Conservation (phyloP, 352 stramenopile genomes). For the Phytopythium kandeliae region DNA sequence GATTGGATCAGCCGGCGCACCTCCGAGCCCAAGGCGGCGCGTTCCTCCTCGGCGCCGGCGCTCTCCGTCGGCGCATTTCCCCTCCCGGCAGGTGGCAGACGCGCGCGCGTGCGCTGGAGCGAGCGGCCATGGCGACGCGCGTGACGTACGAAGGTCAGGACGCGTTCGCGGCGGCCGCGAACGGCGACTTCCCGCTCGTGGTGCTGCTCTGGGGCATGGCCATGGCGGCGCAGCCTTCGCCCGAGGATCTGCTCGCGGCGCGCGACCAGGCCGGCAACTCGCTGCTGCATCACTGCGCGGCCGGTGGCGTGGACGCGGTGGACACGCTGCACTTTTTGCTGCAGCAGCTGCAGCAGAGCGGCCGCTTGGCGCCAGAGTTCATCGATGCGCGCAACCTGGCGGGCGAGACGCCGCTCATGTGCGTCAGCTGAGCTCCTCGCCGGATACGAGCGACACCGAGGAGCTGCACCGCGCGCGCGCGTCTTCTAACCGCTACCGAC, state of each 20-base stretch:
- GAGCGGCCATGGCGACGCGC: constrained; percentile 40
- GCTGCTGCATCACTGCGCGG: constrained; percentile 60
- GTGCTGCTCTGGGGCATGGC: constrained; percentile 85
- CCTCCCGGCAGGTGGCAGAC: too few relatives aligned
- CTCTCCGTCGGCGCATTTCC: not conserved
- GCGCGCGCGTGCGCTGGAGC: not conserved
- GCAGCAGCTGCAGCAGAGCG: constrained; percentile 49
- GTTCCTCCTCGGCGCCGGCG: not conserved
- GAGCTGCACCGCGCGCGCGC: too few relatives aligned
- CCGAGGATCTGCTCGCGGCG: constrained; percentile 41
- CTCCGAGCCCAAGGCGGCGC: too few relatives aligned
- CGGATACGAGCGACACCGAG: too few relatives aligned
- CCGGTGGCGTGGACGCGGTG: constrained; percentile 30
- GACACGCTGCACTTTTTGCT: constrained; percentile 80
- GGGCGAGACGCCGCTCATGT: constrained; percentile 76
- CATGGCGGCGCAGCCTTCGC: constrained; percentile 49
- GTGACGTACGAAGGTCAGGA: constrained; percentile 71
- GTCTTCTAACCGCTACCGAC: too few relatives aligned
- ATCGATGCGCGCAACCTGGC: constrained; percentile 52
- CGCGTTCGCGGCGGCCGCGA: constrained; percentile 63
- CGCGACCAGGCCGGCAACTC: constrained; percentile 45
- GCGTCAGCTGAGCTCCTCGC: not conserved
- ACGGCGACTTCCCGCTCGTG: constrained; percentile 81
- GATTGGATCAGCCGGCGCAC: too few relatives aligned
- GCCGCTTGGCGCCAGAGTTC: constrained; percentile 17